These are phyloP conservation scores for Cyclostephanos tholiformis DNA, from an alignment of 108 stramenopile genomes.

Conservation along the genomic window DNA sequence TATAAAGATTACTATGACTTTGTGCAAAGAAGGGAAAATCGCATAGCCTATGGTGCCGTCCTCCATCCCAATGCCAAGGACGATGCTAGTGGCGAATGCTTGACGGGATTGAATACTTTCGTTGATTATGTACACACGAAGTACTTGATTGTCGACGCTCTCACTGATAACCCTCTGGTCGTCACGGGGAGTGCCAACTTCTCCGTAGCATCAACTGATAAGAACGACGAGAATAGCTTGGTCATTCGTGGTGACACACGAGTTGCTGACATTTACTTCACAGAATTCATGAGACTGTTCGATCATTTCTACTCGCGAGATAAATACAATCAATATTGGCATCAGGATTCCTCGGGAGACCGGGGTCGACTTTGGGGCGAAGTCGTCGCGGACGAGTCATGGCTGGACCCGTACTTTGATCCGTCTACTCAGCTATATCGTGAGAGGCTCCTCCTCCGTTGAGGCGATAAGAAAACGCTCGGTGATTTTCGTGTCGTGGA, in stretches of 20 bases:
- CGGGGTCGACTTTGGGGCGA: constrained; percentile 18
- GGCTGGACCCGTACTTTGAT: constrained; percentile 49
- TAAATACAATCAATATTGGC: constrained; percentile 6
- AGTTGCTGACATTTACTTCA: constrained; percentile 49
- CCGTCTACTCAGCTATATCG: constrained; percentile 35
- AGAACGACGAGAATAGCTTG: constrained; percentile 51
- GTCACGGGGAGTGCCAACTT: constrained; percentile 50
- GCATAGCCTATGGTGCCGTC: constrained; percentile 38
- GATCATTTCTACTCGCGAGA: constrained; percentile 48
- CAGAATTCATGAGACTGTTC: constrained; percentile 45
- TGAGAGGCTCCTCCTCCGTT: constrained; percentile 39
- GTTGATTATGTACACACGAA: constrained; percentile 44
- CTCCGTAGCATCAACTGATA: constrained; percentile 31
- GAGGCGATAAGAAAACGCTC: background rate
- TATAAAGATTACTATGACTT: constrained; percentile 43
- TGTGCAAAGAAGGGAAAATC: constrained; percentile 19
- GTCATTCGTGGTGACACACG: constrained; percentile 33
- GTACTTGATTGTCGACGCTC: constrained; percentile 41
- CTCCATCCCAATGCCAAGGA: constrained; percentile 5
- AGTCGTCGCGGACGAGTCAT: constrained; percentile 36
- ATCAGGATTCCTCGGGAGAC: background rate
- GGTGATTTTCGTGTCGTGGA: background rate
- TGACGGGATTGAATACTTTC: constrained; percentile 43
- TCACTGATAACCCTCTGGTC: constrained; percentile 38
- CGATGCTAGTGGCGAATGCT: constrained; percentile 14